These are phyloP conservation scores for Purpureocillium lavendulum DNA, from an alignment of 2,329 filamentous ascomycete genomes.

Conservation along the genomic window DNA sequence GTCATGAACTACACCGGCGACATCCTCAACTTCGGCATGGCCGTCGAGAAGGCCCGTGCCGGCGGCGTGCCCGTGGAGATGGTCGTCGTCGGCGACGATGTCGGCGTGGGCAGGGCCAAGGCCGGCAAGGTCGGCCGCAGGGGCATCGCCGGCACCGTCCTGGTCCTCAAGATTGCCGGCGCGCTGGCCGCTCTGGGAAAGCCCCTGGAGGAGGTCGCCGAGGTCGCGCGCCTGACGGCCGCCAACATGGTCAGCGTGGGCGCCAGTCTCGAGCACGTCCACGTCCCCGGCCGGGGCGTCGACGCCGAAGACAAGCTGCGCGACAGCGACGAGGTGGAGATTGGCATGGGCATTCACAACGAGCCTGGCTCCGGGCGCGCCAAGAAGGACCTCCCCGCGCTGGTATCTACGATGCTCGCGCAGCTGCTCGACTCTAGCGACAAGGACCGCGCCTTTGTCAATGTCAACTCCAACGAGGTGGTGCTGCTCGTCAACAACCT, in stretches of 20 bases:
- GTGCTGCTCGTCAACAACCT: constrained; percentile 70
- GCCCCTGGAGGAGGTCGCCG: constrained; percentile 61
- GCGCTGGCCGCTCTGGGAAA: constrained; percentile 68
- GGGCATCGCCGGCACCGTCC: constrained; percentile 83
- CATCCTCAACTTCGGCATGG: constrained; percentile 88
- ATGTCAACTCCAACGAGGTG: constrained; percentile 53
- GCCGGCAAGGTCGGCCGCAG: constrained; percentile 88
- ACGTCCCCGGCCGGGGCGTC: constrained; percentile 69
- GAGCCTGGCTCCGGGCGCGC: constrained; percentile 50
- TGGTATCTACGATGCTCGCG: constrained; percentile 57
- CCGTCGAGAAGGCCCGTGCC: constrained; percentile 82
- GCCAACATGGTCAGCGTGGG: constrained; percentile 79
- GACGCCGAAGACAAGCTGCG: constrained; percentile 48
- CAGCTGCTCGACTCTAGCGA: constrained; percentile 61
- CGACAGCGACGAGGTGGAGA: constrained; percentile 47
- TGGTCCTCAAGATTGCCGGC: constrained; percentile 86
- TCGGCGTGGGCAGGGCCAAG: constrained; percentile 72
- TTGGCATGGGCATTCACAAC: constrained; percentile 76
- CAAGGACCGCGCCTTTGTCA: constrained; percentile 61
- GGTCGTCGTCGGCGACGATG: constrained; percentile 87
- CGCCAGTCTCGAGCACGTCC: constrained; percentile 81
- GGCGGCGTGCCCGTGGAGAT: constrained; percentile 69
- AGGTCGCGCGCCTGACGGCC: constrained; percentile 62
- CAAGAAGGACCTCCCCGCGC: constrained; percentile 40
- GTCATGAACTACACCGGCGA: constrained; percentile 95